Base-by-base conservation (phyloP, 2,329 filamentous ascomycete genomes). In the Spiromastix sp. region DNA sequence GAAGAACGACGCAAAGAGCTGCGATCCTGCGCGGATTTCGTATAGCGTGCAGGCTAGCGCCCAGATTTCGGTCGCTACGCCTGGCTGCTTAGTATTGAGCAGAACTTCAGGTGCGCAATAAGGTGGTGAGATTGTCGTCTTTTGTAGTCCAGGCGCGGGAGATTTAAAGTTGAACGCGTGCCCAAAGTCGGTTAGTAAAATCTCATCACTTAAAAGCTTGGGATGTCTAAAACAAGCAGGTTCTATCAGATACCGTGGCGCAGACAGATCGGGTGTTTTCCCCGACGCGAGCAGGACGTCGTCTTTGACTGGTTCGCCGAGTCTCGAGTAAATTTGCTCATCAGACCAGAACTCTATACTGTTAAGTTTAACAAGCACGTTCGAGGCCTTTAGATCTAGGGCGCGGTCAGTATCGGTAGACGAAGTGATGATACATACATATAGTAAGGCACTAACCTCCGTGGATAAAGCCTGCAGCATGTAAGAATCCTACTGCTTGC, bases 1-100 rank as follows among this genome's bases (percentile, higher is more conserved):
- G 43, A 48, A 48, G 42, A 47, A 48, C 0, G 36, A 45, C 13
- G 49, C 43, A 13, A 58, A 58, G 0, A 61, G 42, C 0, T 41
- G 41, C 3, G 49, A 34, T 1, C 55, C 52, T 0, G 48, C 42
- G 1, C 56, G 48, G 1, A 57, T 57, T 37, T 59, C 52, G 21
- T 55, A 55, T 0, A 60, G 21, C 0, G 52, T 57, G 16, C 56
- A 59, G 0, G 48, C 56, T 2, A 59, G 49, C 18, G 56, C 53
- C 55, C 57, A 60, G 0, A 59, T 27, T 21, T 60, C 56, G 1
- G 42, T 48, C 0, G 31, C 37, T 0, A 44, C 38, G 0, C 55
- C 48, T 2, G 48, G 24, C 2, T 42, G 45, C 7, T n/a, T 24
- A 0, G 31, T 9, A 2, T 53, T 51, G 0, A 59, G 32, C 0